These are phyloP conservation scores for Metarhizium humberi DNA, from an alignment of 2,329 filamentous ascomycete genomes.

Conservation along the genomic window DNA sequence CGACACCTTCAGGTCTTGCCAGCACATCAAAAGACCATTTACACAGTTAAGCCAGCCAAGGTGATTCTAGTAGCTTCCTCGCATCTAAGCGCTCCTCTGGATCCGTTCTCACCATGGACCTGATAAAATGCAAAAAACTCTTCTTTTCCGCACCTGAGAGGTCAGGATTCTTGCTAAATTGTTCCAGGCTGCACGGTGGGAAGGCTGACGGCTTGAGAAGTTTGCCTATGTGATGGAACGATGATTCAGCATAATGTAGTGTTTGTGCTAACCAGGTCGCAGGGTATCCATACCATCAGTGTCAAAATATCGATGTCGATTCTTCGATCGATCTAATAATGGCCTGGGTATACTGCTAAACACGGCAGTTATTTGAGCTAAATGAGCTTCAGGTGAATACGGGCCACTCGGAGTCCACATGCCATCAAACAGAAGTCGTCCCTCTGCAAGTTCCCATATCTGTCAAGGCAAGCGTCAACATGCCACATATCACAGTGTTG, in stretches of 20 bases:
- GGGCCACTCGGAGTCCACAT: slow-evolving; percentile 8
- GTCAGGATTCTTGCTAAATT: slow-evolving; percentile 5
- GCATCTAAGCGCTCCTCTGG: slow-evolving; percentile 8
- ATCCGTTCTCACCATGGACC: slow-evolving; percentile 5
- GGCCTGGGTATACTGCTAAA: slow-evolving; percentile 11
- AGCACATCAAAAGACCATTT: not conserved
- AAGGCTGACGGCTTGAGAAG: slow-evolving; percentile 8
- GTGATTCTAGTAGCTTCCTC: slow-evolving; percentile 4
- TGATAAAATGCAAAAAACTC: slow-evolving; percentile 7
- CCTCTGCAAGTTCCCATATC: slow-evolving; percentile 15
- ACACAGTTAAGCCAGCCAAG: slow-evolving; percentile 3
- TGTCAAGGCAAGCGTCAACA: not conserved
- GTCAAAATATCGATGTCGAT: not conserved
- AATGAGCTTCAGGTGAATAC: slow-evolving; percentile 15
- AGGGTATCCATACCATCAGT: not conserved
- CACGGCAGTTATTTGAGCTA: slow-evolving; percentile 15
- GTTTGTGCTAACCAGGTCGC: not conserved
- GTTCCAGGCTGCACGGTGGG: slow-evolving; percentile 4
- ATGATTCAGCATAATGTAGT: slow-evolving; percentile 2
- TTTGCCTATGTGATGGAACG: slow-evolving; percentile 3
- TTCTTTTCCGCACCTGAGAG: slow-evolving; percentile 3
- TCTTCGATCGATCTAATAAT: not conserved
- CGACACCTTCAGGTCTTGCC: not conserved
- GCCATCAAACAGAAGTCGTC: slow-evolving; percentile 15
- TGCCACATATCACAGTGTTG: not conserved